Percentiles rank a stretch among this genome's conserved stretches.
Conservation (phyloP, 2,329 filamentous ascomycete genomes). For the Diplodia sapinea region DNA sequence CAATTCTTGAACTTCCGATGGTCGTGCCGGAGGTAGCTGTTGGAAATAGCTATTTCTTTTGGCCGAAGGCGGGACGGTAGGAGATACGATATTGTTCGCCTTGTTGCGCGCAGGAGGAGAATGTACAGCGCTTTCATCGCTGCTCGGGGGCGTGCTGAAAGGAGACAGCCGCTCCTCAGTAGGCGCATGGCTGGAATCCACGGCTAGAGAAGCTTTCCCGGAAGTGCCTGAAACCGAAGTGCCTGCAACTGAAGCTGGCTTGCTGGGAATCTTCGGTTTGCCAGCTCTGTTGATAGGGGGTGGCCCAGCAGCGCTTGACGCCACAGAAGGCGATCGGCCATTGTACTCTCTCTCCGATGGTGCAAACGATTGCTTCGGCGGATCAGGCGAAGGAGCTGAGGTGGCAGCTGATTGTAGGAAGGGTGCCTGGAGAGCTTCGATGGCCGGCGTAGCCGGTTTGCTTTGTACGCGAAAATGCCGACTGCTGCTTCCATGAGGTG, state of each 20-base stretch:
- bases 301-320: conserved; percentile 55
- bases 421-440: conserved; percentile 48
- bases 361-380: conserved; percentile 36
- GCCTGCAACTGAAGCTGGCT: conserved; percentile 44
- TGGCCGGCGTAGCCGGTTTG: conserved; percentile 49
- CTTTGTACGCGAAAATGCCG: conserved; percentile 48
- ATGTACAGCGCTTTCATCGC: conserved; percentile 60
- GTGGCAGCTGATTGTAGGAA: conserved; percentile 40
- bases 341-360: conserved; percentile 2
- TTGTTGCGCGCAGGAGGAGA: conserved; percentile 18
- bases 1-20: conserved; percentile 35
- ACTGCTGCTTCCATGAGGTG: conserved; percentile 35
- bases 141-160: conserved; percentile 84
- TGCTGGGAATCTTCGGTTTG: conserved; percentile 70
- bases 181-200: conserved; percentile 48
- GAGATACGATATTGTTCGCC: conserved; percentile 32
- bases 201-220: conserved; percentile 42
- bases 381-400: conserved; percentile 37
- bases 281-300: conserved; percentile 81
- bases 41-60: conserved; percentile 43
- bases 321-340: conserved; percentile 31
- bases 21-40: conserved; percentile 35
- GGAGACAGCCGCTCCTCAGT: conserved; percentile 68
- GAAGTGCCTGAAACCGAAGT: conserved; percentile 34
- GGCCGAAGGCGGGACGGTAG: conserved; percentile 14